Evolutionary conservation across 257 asterid genomes (phyloP), one percentile per base, ranked within the genome.

Genomic region (Petunia axillaris): DNA sequence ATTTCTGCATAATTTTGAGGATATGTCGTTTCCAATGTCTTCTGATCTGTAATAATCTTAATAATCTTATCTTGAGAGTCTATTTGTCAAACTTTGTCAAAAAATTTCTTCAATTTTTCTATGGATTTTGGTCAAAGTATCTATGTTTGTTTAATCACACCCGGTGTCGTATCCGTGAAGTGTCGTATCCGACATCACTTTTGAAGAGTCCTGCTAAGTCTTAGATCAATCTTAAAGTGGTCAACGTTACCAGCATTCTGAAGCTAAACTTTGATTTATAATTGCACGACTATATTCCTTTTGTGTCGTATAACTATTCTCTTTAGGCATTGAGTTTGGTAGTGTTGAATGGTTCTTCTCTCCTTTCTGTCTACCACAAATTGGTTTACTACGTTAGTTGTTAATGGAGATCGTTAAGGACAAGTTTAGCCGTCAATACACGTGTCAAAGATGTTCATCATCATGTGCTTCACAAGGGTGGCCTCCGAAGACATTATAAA

Each of bases 151-250:
- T 25, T 25, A 25, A 25, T 25, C 25, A 25, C 25, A 25, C 25
- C 25, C 25, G 25, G 25, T 25, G 25, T 25, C 25, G 25, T 25
- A 25, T 25, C 25, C 25, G 25, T 25, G 25, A 25, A 25, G 25
- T 25, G 25, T 25, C 25, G 25, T 25, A 25, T 25, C 25, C 25
- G 25, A 25, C 25, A 25, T 25, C 25, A 25, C 25, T 25, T 25
- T 25, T 25, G 25, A 25, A 25, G 25, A 25, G 25, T 25, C 25
- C 25, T 25, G 25, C 25, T 25, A 25, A 2, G 77, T 71, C 40
- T 48, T 71, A 71, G 59, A 71, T 71, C 77, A 71, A 35, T 53
- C 58, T 50, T 71, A 71, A 53, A 71, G 62, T 50, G 60, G 44
- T 71, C 62, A 50, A 50, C 44, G 1, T 35, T 70, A 70, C 41